Base-by-base conservation (phyloP, 352 stramenopile genomes). In the Phytophthora citrophthora region DNA sequence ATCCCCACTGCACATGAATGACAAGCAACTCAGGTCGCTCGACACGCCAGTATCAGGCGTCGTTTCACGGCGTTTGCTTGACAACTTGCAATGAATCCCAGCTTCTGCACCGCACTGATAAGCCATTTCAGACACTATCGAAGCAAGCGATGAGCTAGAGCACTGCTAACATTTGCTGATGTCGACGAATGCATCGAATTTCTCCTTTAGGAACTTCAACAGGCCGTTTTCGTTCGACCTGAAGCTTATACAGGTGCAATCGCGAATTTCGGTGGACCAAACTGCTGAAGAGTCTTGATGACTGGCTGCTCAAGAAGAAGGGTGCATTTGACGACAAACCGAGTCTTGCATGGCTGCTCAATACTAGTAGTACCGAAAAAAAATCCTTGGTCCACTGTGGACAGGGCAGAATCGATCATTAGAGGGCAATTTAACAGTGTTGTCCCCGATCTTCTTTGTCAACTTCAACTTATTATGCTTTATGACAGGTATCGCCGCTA, bases 311-410 rank as follows among this genome's bases (percentile, higher is more conserved):
- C 45, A 56, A 70, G 26, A 45, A 36, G 41, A 64, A 47, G 11
- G 24, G n/a, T 46, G 46, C 40, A 26, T 54, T 64, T 55, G 40
- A 53, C 47, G 41, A 60, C 64, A 47, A 20, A 46, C 16, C 67
- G 41, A 75, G 67, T 75, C 66, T 63, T 12, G 62, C 61, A 63
- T 76, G 52, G 59, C 53, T 31, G 40, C 18, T 15, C 5, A 20
- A 20, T 20, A 20, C 20, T 20, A 20, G 20, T 20, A 53, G 51
- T 53, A 34, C 49, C 34, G 18, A 56, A 63, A 53, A 34, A 34
- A 54, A 61, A 68, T 55, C 44, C 39, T 15, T 1, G 13, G 32
- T 39, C 43, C 36, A 50, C 56, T 62, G 53, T 69, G 31, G 48
- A 70, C 47, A 57, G 55, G 62, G 32, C 34, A 23, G 40, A 15